A percentile compares a stretch with the other conserved stretches of the same genome.
These are phyloP conservation scores for Podospora pseudocomata DNA, from an alignment of 495 filamentous ascomycete species.

Conservation along the genomic window DNA sequence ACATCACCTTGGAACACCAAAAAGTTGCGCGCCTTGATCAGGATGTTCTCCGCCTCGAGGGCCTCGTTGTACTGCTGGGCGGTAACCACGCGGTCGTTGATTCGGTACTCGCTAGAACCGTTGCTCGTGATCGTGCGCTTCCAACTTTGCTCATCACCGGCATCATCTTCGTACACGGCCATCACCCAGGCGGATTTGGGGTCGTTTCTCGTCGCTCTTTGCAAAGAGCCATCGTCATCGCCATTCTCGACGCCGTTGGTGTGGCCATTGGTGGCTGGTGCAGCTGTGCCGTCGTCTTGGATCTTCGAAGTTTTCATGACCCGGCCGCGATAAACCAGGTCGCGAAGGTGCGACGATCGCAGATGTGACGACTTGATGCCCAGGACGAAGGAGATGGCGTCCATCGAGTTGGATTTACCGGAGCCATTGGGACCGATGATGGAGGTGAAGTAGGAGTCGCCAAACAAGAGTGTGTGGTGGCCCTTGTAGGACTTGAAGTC, in stretches of 20 bases:
- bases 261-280: constrained; percentile 53
- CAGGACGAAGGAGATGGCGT: constrained; percentile 98
- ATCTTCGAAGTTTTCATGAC: constrained; percentile 89
- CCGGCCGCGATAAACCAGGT: constrained; percentile 93
- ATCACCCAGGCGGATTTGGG: constrained; percentile 96
- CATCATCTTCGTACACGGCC: constrained; percentile 98
- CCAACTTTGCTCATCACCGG: constrained; percentile 92
- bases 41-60: constrained; percentile 88
- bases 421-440: constrained; percentile 99
- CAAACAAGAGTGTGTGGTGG: constrained; percentile 87
- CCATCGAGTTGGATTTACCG: constrained; percentile 99
- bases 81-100: constrained; percentile 86
- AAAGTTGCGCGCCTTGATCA: constrained; percentile 97
- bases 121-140: constrained; percentile 86
- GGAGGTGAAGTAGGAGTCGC: constrained; percentile 97
- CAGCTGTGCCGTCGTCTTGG: constrained; percentile 75
- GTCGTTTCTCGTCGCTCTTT: constrained; percentile 58
- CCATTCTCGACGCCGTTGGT: constrained; percentile 50
- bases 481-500: constrained; percentile 99
- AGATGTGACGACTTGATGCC: constrained; percentile 98
- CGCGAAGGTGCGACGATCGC: constrained; percentile 88
- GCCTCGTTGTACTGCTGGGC: constrained; percentile 92
- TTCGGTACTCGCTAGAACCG: constrained; percentile 91
- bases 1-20: constrained; percentile 98
- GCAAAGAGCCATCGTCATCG: constrained; percentile 56